A percentile compares a stretch with the other conserved stretches of the same genome.
Conservation (phyloP, 345 rosid genomes). For the Arabis alpina region DNA sequence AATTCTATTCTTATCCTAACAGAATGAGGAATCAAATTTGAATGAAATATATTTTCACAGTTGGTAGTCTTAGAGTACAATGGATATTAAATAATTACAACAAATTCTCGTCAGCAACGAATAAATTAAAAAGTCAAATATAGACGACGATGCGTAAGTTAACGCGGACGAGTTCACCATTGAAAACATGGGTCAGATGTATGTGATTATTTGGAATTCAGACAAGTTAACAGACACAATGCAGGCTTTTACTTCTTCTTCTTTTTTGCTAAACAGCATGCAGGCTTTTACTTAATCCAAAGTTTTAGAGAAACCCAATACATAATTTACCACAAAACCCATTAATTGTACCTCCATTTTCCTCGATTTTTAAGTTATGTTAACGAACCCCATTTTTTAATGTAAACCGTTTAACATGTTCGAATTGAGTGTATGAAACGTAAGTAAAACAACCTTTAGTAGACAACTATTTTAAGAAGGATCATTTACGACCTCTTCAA, state of each 20-base stretch:
- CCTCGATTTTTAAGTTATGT: constrained; percentile 35
- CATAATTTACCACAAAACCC: constrained; percentile 35
- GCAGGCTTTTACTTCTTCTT: no score
- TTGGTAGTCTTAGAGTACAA: no score
- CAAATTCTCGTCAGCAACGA: no score
- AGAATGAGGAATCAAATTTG: no score
- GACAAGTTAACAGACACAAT: constrained; percentile 39
- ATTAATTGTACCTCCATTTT: constrained; percentile 38
- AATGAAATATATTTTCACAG: no score
- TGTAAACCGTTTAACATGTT: background rate
- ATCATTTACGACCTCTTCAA: no score
- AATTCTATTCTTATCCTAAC: no score
- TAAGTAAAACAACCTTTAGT: background rate
- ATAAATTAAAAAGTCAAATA: no score
- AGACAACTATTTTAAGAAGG: background rate
- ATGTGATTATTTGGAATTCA: constrained; percentile 26
- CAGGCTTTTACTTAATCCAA: constrained; percentile 38
- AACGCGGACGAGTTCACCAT: constrained; percentile 7
- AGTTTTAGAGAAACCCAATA: constrained; percentile 39
- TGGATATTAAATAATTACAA: no score
- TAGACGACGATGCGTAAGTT: constrained; percentile 14
- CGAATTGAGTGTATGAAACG: background rate
- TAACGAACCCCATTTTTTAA: background rate
- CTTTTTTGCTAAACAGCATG: no score
- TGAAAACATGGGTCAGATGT: background rate